Evolutionary conservation across 441 rosid species (phyloP), one percentile per base, ranked within the genome.

Genomic region (Adansonia gregorii): DNA sequence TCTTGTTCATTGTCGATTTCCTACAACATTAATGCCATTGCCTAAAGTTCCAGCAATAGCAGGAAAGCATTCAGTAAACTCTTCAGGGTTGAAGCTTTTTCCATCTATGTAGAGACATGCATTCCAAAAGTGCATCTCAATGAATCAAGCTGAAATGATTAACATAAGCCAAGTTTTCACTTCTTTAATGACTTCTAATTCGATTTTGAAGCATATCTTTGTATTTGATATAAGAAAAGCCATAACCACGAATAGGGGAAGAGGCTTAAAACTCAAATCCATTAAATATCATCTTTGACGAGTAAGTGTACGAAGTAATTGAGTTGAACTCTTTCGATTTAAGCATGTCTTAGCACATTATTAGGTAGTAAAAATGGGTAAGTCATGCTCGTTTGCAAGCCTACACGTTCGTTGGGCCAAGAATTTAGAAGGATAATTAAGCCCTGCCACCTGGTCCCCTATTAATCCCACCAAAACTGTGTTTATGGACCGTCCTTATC

Each of bases 1-100:
- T 78, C 80, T 54, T 63, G 72, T 72, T 65, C 77, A 14, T 55
- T 72, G 79, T 65, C 83, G 22, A 39, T 76, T 54, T 27, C 72
- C 59, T 15, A 72, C 55, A 10, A 19, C 78, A 52, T 79, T 14
- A 56, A 74, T n/a, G 20, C 69, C 61, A 48, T 17, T 31, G 20
- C 43, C 45, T n/a, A 20, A 52, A 2, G 15, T 52, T 19, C 52
- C 52, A 67, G 72, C 45, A 45, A 20, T 35, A 19, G 27, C 72
- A 45, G 54, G 54, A 22, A 67, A 67, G 31, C 19, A 43, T 67
- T 2, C 31, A 59, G 68, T 5, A 7, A 48, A 51, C 24, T 2
- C 31, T 49, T 67, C 10, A 59, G 67, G 4, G 10, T 11, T 35
- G 46, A 61, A 55, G 51, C 75, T 72, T n/a, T 24, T 24, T 24